These are phyloP conservation scores for Gossypium sturtianum DNA, from an alignment of 345 rosid genomes.

Conservation along the genomic window DNA sequence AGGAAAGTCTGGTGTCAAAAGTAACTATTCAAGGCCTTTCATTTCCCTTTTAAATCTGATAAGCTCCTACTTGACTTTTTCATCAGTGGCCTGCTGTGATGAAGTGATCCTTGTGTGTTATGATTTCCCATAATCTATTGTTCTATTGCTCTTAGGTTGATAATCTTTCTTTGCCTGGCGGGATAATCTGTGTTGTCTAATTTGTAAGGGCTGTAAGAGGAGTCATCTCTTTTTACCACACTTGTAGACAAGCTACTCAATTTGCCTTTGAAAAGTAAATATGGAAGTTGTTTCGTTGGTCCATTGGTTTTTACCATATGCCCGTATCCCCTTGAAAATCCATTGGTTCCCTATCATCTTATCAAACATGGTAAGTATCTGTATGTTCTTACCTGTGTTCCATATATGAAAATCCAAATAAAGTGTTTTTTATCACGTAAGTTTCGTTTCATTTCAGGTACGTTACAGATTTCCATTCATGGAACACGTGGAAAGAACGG, in stretches of 20 bases:
- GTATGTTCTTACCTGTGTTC: neutral
- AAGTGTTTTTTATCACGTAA: neutral
- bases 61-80: neutral
- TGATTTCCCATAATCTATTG: neutral
- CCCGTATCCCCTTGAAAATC: neutral
- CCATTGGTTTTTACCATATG: neutral
- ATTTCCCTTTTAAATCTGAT: neutral
- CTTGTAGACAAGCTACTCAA: neutral
- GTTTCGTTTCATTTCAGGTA: neutral
- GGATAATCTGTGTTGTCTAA: neutral
- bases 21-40: neutral
- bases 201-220: neutral
- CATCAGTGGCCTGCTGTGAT: neutral
- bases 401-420: neutral
- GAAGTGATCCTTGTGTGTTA: neutral
- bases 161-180: neutral
- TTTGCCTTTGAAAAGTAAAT: neutral
- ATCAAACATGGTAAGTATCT: slow-evolving; percentile 2
- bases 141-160: neutral
- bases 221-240: neutral
- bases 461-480: neutral
- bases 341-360: neutral
- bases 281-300: neutral
- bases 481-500: slow-evolving; percentile 8
- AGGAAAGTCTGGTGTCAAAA: neutral